Base-by-base conservation (phyloP, 805 yeast species). In the Candida arabinofermentans region DNA sequence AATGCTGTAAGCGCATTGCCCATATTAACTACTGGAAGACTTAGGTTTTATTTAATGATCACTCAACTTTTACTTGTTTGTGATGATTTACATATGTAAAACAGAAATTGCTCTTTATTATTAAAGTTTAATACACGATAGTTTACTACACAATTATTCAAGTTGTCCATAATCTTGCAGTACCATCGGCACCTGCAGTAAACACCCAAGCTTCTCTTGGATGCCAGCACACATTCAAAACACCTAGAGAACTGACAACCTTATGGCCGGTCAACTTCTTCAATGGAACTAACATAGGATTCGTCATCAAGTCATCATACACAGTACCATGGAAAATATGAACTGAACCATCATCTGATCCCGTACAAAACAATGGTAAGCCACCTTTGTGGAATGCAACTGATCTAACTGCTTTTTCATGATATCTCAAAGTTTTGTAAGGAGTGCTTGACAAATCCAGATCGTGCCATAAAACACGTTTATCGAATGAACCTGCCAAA, bases 201-300 rank as follows among this genome's bases (percentile, higher is more conserved):
- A 93, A 89, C 59, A 93, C 72, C 99, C 99, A 93, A 0, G 99
- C 96, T 67, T 93, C 98, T 55, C 83, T 81, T 50, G 98, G 98
- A 72, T 93, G 99, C 99, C 99, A 93, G 37, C 78, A 77, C 37
- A 85, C 77, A 58, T 81, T 84, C 58, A 93, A 72, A 13, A 93
- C 95, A 59, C 99, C 99, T 43, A 93, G 69, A 58, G 85, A 83
- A 53, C 78, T 77, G 17, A 79, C 69, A 36, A 88, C 75, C 61
- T 83, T 81, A 66, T 93, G 99, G 9, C 98, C 99, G 34, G 83
- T 79, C 59, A 93, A 72, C 60, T 90, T 89, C 78, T 93, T 93
- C 66, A 93, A 75, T 41, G 99, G 99, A 34, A 93, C 99, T 55
- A 93, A 77, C 63, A 93, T 70, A 46, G 99, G 98, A 65, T 91